Evolutionary conservation across 2,329 filamentous ascomycete genomes (phyloP).

Genomic region (Coleophoma crateriformis): DNA sequence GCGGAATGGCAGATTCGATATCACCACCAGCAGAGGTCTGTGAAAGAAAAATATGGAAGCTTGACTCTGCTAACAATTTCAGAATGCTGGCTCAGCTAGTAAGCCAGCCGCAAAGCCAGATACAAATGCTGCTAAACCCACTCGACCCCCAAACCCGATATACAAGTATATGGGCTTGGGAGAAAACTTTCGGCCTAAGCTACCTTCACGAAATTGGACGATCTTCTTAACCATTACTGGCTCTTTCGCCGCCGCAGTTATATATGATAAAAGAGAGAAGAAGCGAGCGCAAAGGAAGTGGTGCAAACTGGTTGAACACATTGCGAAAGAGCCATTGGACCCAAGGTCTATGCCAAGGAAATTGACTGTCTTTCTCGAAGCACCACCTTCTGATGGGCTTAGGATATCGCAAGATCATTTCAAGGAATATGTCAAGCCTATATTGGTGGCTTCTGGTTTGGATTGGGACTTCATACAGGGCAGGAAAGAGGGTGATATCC

Average conservation of each 20-base stretch:
- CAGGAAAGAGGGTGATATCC: constrained; percentile 83
- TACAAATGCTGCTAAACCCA: constrained; percentile 33
- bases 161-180: constrained; percentile 73
- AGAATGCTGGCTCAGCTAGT: constrained; percentile 26
- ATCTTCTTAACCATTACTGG: constrained; percentile 83
- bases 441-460: constrained; percentile 81
- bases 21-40: constrained; percentile 6
- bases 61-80: constrained; percentile 1
- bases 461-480: constrained; percentile 98
- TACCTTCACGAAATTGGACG: constrained; percentile 96
- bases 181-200: constrained; percentile 73
- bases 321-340: constrained; percentile 70
- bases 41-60: not conserved
- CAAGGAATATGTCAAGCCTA: constrained; percentile 90
- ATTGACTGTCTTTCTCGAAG: constrained; percentile 79
- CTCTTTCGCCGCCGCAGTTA: constrained; percentile 71
- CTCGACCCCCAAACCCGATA: constrained; percentile 59
- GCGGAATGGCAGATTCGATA: too few relatives aligned
- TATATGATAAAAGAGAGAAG: constrained; percentile 92
- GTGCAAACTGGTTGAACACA: constrained; percentile 77
- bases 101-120: constrained; percentile 28
- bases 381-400: constrained; percentile 81
- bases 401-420: constrained; percentile 89
- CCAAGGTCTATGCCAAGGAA: constrained; percentile 72
- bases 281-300: constrained; percentile 80